These are phyloP conservation scores for Ichthyophthirius multifiliis DNA, from an alignment of 169 alveolate species.

Conservation along the genomic window DNA sequence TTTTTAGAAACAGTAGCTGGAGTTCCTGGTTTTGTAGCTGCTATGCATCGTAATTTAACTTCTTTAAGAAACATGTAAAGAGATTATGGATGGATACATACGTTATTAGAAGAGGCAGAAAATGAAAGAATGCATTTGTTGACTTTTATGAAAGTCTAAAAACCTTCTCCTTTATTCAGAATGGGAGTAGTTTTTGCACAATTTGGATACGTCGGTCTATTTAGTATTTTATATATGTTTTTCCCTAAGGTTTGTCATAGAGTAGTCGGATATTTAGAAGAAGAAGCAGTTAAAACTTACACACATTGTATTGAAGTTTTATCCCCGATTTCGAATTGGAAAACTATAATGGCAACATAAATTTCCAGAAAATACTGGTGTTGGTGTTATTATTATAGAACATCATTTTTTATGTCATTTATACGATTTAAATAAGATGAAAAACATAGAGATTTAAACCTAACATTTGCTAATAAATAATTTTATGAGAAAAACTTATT, in stretches of 20 bases:
- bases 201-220: slow-evolving; percentile 37
- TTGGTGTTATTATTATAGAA: too few species aligned
- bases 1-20: slow-evolving; percentile 69
- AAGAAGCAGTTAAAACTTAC: slow-evolving; percentile 62
- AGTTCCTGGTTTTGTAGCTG: slow-evolving; percentile 71
- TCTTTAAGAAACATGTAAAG: slow-evolving; percentile 49
- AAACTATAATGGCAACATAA: too few species aligned
- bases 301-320: slow-evolving; percentile 45
- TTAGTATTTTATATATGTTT: slow-evolving; percentile 21
- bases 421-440: too few species aligned
- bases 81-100: slow-evolving; percentile 64
- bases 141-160: slow-evolving; percentile 32
- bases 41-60: slow-evolving; percentile 53
- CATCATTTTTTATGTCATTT: too few species aligned
- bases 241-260: slow-evolving; percentile 56
- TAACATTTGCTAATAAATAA: too few species aligned
- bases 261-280: slow-evolving; percentile 66
- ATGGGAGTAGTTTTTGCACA: slow-evolving; percentile 28
- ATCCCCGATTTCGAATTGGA: too few species aligned
- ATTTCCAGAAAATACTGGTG: too few species aligned
- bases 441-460: too few species aligned
- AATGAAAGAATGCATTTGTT: slow-evolving; percentile 62
- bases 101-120: slow-evolving; percentile 67
- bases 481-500: too few species aligned
- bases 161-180: slow-evolving; percentile 41